These are phyloP conservation scores for Bretschneidera sinensis DNA, from an alignment of 345 rosid genomes.

Conservation along the genomic window DNA sequence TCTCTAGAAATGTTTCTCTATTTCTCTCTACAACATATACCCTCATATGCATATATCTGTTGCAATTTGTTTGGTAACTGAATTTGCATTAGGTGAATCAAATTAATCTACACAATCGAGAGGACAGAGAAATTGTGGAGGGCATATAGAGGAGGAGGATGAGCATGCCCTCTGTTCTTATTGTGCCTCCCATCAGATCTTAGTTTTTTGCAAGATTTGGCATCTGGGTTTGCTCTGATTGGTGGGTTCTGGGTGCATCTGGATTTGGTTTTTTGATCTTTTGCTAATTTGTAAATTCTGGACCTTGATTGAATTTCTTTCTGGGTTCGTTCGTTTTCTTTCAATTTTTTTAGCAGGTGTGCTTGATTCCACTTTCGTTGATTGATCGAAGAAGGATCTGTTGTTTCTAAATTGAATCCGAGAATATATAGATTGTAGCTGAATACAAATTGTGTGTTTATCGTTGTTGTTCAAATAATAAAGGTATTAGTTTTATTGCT, in stretches of 20 bases:
- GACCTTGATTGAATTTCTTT: slow-evolving; percentile 25
- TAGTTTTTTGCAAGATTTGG: slow-evolving; percentile 52
- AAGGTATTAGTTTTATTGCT: slow-evolving; percentile 38
- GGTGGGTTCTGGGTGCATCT: slow-evolving; percentile 55
- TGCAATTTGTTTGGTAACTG: slow-evolving; percentile 27
- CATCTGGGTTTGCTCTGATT: slow-evolving; percentile 64
- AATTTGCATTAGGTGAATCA: slow-evolving; percentile 38
- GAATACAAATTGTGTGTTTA: slow-evolving; percentile 25
- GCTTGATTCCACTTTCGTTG: slow-evolving; percentile 25
- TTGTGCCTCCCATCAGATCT: slow-evolving; percentile 73
- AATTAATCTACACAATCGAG: slow-evolving; percentile 22
- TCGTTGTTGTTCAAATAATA: slow-evolving; percentile 18
- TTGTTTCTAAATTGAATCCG: slow-evolving; percentile 43
- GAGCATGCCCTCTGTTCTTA: slow-evolving; percentile 54
- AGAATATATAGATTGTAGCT: slow-evolving; percentile 19
- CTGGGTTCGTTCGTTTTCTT: slow-evolving; percentile 8
- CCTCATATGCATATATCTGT: slow-evolving; percentile 6
- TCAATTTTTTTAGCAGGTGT: slow-evolving; percentile 30
- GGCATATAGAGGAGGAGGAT: slow-evolving; percentile 52
- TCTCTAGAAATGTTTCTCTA: background rate
- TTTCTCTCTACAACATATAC: background rate
- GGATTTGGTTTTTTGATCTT: slow-evolving; percentile 42
- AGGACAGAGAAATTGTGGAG: slow-evolving; percentile 21
- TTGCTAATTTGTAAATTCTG: slow-evolving; percentile 18
- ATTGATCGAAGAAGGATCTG: slow-evolving; percentile 54